Percentiles rank a stretch among this genome's conserved stretches.
Evolutionary conservation across 257 asterid species (phyloP).

Genomic region (Fraxinus americana): DNA sequence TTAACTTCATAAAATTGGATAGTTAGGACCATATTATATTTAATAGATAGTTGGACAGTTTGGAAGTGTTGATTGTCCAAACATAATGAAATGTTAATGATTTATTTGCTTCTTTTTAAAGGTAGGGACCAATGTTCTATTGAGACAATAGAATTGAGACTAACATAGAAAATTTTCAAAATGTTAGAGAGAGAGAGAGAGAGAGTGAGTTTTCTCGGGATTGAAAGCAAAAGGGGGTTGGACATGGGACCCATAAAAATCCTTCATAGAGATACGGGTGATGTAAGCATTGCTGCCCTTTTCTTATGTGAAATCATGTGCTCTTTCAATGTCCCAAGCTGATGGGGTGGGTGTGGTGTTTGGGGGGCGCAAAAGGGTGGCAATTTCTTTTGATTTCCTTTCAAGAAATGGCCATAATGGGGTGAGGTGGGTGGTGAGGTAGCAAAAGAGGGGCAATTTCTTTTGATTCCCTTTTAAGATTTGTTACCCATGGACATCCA

Average conservation of each 20-base stretch:
- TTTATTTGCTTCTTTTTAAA: no score
- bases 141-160: background rate
- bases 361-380: constrained; percentile 22
- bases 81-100: no score
- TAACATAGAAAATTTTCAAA: background rate
- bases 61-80: no score
- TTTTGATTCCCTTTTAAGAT: constrained; percentile 74
- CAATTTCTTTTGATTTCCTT: constrained; percentile 52
- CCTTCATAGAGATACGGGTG: constrained; percentile 74
- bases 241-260: constrained; percentile 57
- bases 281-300: constrained; percentile 59
- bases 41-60: no score
- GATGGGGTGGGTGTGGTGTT: background rate
- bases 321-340: constrained; percentile 41
- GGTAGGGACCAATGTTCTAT: background rate
- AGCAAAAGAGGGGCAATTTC: constrained; percentile 59
- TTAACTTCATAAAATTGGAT: background rate
- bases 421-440: background rate
- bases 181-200: background rate
- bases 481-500: constrained; percentile 78
- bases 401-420: constrained; percentile 31
- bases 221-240: constrained; percentile 16
- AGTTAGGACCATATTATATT: no score
- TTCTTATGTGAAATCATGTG: constrained; percentile 73
- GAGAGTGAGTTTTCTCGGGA: constrained; percentile 19